phyloP scores from a whole-genome alignment of 2,329 filamentous ascomycete species.

The Neofusicoccum kwambonambiense region DNA sequence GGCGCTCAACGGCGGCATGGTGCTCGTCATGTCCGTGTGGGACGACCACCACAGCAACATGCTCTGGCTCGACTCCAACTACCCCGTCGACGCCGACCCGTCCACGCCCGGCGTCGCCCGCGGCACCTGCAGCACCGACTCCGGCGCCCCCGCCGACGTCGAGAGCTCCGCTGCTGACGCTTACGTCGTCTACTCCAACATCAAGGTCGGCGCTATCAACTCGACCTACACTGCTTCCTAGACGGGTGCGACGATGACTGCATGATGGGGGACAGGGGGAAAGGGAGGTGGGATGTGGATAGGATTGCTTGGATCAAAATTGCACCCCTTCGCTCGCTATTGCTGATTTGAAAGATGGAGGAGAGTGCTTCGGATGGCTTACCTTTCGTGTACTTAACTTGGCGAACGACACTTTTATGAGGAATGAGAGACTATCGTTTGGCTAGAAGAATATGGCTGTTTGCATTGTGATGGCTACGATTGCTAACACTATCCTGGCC shows the following conservation, averaged over 20 bases:
- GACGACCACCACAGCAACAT: conserved; percentile 64
- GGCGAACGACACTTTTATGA: background rate
- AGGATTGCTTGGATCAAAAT: no score
- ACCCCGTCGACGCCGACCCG: conserved; percentile 43
- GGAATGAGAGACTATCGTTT: background rate
- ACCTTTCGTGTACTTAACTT: background rate
- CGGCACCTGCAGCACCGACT: conserved; percentile 22
- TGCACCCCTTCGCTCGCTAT: no score
- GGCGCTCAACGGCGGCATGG: conserved; percentile 21
- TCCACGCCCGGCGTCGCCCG: conserved; percentile 21
- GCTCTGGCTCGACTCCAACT: conserved; percentile 69
- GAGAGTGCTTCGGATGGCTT: background rate
- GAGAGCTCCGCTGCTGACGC: conserved; percentile 21
- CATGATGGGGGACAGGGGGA: no score
- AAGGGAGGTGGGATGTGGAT: no score
- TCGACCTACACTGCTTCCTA: conserved; percentile 22
- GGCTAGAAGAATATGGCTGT: background rate
- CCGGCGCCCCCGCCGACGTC: conserved; percentile 24
- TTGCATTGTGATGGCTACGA: background rate
- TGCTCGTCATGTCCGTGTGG: conserved; percentile 57
- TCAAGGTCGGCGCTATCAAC: conserved; percentile 27
- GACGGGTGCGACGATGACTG: no score
- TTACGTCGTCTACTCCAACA: conserved; percentile 27
- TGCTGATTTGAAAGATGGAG: background rate
- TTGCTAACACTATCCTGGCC: no score